Conservation (phyloP, 1,284 basidiomycete genomes). For the Boletus sp. region DNA sequence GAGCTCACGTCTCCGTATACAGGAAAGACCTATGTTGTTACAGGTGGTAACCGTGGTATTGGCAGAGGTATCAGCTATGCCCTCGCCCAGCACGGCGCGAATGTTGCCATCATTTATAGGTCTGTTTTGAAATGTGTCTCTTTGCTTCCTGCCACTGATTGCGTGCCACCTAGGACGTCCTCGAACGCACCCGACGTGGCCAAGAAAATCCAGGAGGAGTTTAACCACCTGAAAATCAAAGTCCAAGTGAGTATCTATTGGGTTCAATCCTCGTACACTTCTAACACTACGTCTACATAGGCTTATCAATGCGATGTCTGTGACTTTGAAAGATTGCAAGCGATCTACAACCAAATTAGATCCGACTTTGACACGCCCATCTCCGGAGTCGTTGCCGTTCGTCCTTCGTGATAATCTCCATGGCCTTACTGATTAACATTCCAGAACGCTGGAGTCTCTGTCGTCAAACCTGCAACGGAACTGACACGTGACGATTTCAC, state of each 20-base stretch:
- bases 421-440: not conserved
- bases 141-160: not conserved
- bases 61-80: constrained; percentile 49
- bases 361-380: rapidly evolving
- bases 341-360: constrained; percentile 44
- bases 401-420: not conserved
- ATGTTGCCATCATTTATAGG: constrained; percentile 52
- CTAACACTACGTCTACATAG: constrained; percentile 21
- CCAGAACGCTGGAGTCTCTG: constrained; percentile 51
- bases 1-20: not conserved
- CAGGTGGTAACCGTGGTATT: constrained; percentile 51
- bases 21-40: constrained; percentile 38
- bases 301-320: constrained; percentile 50
- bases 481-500: constrained; percentile 49
- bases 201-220: constrained; percentile 27
- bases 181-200: constrained; percentile 46
- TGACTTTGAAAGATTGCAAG: constrained; percentile 39
- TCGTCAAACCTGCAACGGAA: constrained; percentile 53
- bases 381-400: constrained; percentile 30
- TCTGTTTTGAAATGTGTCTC: not conserved
- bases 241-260: constrained; percentile 32
- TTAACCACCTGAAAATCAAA: constrained; percentile 24
- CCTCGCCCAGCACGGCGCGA: constrained; percentile 45
- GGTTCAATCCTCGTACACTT: too few relatives aligned
- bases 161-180: constrained; percentile 28